Percentiles rank a stretch among this genome's conserved stretches.
These are phyloP conservation scores for Sporothrix euskadiensis DNA, from an alignment of 2,329 filamentous ascomycete genomes.

Conservation along the genomic window DNA sequence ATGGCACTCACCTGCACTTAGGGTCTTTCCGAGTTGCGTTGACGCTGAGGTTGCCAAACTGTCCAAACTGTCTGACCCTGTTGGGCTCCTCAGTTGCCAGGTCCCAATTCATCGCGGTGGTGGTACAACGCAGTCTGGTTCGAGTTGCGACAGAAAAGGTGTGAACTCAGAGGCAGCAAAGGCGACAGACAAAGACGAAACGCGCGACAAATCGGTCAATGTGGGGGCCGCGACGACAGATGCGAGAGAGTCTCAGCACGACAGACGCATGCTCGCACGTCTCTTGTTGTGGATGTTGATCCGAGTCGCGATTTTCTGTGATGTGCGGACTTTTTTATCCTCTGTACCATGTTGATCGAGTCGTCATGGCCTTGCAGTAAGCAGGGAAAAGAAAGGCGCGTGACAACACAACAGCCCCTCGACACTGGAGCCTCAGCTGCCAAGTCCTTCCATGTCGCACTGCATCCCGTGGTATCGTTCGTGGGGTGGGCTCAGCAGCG, in stretches of 20 bases:
- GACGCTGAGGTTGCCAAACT: slow-evolving; percentile 1
- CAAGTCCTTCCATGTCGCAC: neutral
- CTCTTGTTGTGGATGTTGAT: neutral
- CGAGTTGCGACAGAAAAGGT: neutral
- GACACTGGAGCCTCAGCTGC: slow-evolving; percentile 4
- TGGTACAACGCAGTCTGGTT: neutral
- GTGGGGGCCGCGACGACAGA: neutral
- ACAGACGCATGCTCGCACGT: neutral
- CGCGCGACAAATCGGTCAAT: slow-evolving; percentile 1
- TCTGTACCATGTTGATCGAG: neutral
- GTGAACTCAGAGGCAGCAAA: neutral
- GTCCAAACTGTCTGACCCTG: slow-evolving; percentile 5
- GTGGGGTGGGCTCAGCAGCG: neutral
- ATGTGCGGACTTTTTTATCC: neutral
- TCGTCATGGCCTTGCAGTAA: slow-evolving; percentile 1
- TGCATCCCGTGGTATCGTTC: neutral
- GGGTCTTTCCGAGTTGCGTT: neutral
- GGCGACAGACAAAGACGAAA: neutral
- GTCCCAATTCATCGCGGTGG: slow-evolving; percentile 13
- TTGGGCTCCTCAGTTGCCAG: slow-evolving; percentile 7
- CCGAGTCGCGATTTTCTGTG: neutral
- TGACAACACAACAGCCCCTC: neutral
- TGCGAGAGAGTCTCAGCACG: neutral
- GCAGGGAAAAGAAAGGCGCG: neutral
- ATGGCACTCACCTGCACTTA: slow-evolving; percentile 5